Percentiles rank a stretch among this genome's conserved stretches.
Conservation (phyloP, 139 green algal species). For the Dunaliella primolecta region DNA sequence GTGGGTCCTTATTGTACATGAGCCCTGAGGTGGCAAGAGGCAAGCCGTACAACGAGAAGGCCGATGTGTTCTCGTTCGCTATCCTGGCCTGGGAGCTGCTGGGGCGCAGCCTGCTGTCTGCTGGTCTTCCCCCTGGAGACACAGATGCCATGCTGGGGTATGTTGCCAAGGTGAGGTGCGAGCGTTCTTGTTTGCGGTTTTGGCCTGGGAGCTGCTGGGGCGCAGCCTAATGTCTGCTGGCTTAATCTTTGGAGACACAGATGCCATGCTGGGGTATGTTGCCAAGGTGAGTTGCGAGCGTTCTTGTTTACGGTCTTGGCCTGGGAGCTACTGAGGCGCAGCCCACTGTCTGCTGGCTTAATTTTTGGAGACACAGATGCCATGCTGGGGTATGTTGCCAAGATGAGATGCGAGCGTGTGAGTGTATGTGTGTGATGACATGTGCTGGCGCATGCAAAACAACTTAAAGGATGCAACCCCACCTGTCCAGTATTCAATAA, state of each 20-base stretch:
- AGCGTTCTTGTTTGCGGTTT: background rate
- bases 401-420: constrained; percentile 1
- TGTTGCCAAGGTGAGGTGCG: background rate
- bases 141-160: background rate
- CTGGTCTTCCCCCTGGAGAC: background rate
- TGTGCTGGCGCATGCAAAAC: too few species aligned
- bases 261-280: background rate
- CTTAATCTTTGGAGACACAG: too few species aligned
- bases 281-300: constrained; percentile 3
- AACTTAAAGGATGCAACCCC: too few species aligned
- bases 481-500: too few species aligned
- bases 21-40: constrained; percentile 50
- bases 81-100: constrained; percentile 43
- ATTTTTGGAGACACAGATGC: background rate
- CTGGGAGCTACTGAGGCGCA: constrained; percentile 13
- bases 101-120: background rate
- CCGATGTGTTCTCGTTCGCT: constrained; percentile 69
- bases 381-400: background rate
- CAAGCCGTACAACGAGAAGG: constrained; percentile 57
- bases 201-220: background rate
- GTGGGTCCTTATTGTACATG: constrained; percentile 54
- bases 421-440: too few species aligned
- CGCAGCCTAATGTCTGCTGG: background rate
- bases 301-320: constrained; percentile 65
- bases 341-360: background rate